A percentile compares a stretch with the other conserved stretches of the same genome.
Evolutionary conservation across 2,329 filamentous ascomycete genomes (phyloP).

Genomic region (Diaporthe sp.): DNA sequence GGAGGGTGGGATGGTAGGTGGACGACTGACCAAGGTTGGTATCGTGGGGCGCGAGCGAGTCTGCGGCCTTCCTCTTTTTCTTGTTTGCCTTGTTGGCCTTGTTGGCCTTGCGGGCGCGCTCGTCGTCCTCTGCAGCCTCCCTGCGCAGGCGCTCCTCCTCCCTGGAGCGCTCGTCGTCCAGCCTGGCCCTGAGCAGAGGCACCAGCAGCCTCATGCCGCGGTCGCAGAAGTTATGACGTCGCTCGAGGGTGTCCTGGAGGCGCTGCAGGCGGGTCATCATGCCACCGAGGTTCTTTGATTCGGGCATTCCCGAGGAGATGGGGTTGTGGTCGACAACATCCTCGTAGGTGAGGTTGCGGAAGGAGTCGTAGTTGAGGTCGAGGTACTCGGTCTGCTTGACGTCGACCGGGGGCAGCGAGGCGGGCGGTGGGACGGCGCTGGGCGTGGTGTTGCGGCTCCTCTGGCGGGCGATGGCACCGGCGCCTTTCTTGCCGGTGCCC

Average conservation of each 20-base stretch:
- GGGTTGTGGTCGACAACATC: conserved; percentile 74
- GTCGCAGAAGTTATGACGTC: conserved; percentile 75
- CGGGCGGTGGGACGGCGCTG: conserved; percentile 61
- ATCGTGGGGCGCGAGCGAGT: conserved; percentile 67
- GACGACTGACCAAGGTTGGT: conserved; percentile 45
- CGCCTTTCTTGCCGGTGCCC: conserved; percentile 73
- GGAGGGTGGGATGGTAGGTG: neutral
- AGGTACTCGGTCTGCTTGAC: conserved; percentile 73
- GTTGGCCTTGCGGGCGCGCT: conserved; percentile 56
- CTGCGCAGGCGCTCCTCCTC: conserved; percentile 63
- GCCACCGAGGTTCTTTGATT: conserved; percentile 71
- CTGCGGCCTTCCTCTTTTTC: conserved; percentile 82
- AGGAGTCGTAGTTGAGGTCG: conserved; percentile 68
- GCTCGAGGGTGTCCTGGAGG: conserved; percentile 74
- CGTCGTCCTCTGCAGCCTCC: conserved; percentile 58
- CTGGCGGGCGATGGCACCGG: conserved; percentile 69
- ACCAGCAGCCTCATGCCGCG: conserved; percentile 78
- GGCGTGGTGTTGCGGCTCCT: conserved; percentile 84
- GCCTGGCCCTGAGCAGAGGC: conserved; percentile 70
- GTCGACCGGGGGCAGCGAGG: conserved; percentile 65
- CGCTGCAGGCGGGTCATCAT: conserved; percentile 72
- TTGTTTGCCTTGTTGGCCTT: conserved; percentile 73
- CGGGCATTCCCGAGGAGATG: conserved; percentile 67
- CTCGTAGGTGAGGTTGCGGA: conserved; percentile 72
- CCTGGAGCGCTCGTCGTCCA: conserved; percentile 62